Evolutionary conservation across 495 filamentous ascomycete genomes (phyloP).

Genomic region (Aspergillus sclerotioniger): DNA sequence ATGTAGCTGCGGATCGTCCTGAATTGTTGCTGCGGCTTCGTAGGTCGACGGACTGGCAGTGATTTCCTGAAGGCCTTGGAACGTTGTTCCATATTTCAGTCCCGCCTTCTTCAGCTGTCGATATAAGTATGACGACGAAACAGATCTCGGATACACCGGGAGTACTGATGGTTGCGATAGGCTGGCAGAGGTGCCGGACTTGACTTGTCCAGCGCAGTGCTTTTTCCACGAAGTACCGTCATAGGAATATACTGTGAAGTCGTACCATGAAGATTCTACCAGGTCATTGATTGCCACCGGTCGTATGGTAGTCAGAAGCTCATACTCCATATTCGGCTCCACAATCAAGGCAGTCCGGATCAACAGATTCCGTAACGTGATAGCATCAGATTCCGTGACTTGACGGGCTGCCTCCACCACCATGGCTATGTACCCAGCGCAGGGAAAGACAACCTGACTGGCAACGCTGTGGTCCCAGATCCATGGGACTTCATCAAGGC

Average conservation of each 20-base stretch:
- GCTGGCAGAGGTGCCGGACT: too few species aligned
- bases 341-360: slow-evolving; percentile 31
- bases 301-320: slow-evolving; percentile 33
- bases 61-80: slow-evolving; percentile 24
- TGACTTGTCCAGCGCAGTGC: slow-evolving; percentile 38
- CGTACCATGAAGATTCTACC: slow-evolving; percentile 37
- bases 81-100: slow-evolving; percentile 30
- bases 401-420: slow-evolving; percentile 46
- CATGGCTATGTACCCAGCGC: slow-evolving; percentile 48
- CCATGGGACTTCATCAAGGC: slow-evolving; percentile 45
- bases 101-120: slow-evolving; percentile 30
- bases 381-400: slow-evolving; percentile 24
- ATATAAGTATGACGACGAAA: slow-evolving; percentile 18
- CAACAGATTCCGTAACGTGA: slow-evolving; percentile 16
- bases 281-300: slow-evolving; percentile 26
- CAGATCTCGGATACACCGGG: background rate
- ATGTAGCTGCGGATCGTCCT: background rate
- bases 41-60: slow-evolving; percentile 9
- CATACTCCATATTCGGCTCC: slow-evolving; percentile 6
- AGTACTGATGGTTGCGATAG: background rate
- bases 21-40: background rate
- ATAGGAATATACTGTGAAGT: slow-evolving; percentile 40
- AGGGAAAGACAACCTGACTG: slow-evolving; percentile 44
- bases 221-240: slow-evolving; percentile 36
- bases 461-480: slow-evolving; percentile 44